These are phyloP conservation scores for Trametes pubescens DNA, from an alignment of 1,284 basidiomycete genomes.

Conservation along the genomic window DNA sequence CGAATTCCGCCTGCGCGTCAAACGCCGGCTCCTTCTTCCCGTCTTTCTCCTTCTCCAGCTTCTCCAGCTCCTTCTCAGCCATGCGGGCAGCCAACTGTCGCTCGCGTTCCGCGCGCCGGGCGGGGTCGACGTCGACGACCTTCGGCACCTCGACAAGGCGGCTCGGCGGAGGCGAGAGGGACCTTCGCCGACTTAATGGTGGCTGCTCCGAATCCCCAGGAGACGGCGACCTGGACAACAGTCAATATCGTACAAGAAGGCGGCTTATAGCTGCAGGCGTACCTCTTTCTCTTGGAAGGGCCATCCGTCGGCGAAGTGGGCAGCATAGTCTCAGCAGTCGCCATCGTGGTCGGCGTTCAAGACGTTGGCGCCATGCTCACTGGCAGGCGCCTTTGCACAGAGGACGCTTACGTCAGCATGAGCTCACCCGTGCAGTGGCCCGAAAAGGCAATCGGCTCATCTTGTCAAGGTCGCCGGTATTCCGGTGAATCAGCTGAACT, in stretches of 20 bases:
- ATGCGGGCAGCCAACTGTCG: constrained; percentile 77
- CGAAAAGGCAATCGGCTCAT: constrained; percentile 18
- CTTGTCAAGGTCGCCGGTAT: constrained; percentile 9
- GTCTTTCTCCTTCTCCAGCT: constrained; percentile 56
- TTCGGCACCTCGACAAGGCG: constrained; percentile 57
- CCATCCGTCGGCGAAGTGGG: constrained; percentile 47
- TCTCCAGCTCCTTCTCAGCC: constrained; percentile 78
- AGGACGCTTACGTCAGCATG: constrained; percentile 24
- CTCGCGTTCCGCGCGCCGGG: constrained; percentile 79
- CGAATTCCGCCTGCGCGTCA: constrained; percentile 82
- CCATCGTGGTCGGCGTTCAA: constrained; percentile 50
- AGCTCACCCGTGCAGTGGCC: background rate
- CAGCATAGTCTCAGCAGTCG: constrained; percentile 51
- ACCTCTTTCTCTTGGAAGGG: constrained; percentile 68
- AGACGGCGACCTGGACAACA: constrained; percentile 52
- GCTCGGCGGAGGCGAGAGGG: constrained; percentile 59
- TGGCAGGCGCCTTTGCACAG: constrained; percentile 16
- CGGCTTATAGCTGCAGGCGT: constrained; percentile 14
- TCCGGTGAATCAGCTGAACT: too few species aligned
- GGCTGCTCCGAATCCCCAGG: constrained; percentile 57
- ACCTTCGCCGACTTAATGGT: constrained; percentile 69
- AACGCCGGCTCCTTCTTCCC: constrained; percentile 54
- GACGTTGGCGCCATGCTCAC: constrained; percentile 18
- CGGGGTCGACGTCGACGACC: constrained; percentile 81
- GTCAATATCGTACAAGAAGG: constrained; percentile 1